A percentile compares a stretch with the other conserved stretches of the same genome.
These are phyloP conservation scores for Desmodesmus armatus DNA, from an alignment of 139 green algal species.

Conservation along the genomic window DNA sequence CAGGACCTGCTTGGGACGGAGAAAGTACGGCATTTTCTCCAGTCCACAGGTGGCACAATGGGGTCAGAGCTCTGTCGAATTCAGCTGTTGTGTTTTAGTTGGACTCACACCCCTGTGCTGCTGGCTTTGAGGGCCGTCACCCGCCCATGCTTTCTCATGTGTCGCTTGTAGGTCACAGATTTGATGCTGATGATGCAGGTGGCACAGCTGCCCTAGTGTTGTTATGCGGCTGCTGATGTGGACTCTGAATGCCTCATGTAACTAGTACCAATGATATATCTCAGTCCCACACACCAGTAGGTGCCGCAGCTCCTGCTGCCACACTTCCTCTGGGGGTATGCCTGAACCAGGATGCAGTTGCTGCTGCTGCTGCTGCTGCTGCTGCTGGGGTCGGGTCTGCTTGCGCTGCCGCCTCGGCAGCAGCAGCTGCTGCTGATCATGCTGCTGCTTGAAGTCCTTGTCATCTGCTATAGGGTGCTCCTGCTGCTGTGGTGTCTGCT, in stretches of 20 bases:
- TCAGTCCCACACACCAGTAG: background rate
- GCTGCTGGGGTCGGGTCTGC: background rate
- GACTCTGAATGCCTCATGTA: background rate
- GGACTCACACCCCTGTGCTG: too few relatives aligned
- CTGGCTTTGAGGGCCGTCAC: too few relatives aligned
- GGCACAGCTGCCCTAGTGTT: background rate
- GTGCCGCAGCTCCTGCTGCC: slow-evolving; percentile 5
- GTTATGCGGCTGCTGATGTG: background rate
- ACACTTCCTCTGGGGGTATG: background rate
- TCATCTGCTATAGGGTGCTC: background rate
- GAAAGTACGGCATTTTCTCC: too few relatives aligned
- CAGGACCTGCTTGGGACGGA: too few relatives aligned
- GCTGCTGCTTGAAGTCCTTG: background rate
- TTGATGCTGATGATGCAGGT: too few relatives aligned
- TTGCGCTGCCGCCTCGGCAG: background rate
- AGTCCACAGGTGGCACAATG: too few relatives aligned
- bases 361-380: slow-evolving; percentile 16
- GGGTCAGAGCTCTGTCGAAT: too few relatives aligned
- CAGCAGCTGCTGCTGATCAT: background rate
- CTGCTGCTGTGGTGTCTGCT: slow-evolving; percentile 1
- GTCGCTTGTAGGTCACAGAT: too few relatives aligned
- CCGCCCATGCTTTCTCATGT: too few relatives aligned
- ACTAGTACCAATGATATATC: background rate
- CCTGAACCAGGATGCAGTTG: too few relatives aligned
- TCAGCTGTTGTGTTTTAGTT: too few relatives aligned